Evolutionary conservation across 306 rosid genomes (phyloP), one percentile per base, ranked within the genome.

Genomic region (Vicia faba): DNA sequence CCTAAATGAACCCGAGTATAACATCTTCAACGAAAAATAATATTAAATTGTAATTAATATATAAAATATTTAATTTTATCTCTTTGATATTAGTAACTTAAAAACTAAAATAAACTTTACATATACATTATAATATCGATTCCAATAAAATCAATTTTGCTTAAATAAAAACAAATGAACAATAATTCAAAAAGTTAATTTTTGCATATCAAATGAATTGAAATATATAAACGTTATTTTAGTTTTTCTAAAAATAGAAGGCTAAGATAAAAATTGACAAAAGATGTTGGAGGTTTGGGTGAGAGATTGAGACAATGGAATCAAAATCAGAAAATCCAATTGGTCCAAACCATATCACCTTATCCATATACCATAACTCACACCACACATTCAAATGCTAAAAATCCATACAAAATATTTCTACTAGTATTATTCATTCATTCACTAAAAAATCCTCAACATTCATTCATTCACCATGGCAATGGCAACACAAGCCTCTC

Each of bases 401-500:
- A 62, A 39, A 62, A 62, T 62, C 51, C 19, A 11, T 7, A 23
- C 67, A 62, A 40, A 20, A 12, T 2, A 5, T 61, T 39, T 38
- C 7, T 39, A 38, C 66, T 61, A 11, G 11, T 40, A 40, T 19
- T 62, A 31, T 58, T 16, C 29, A 48, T 43, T 6, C 18, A 1
- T 4, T 62, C 16, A n/a, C n/a, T n/a, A n/a, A n/a, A n/a, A n/a
- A n/a, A n/a, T n/a, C n/a, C n/a, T n/a, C n/a, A n/a, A n/a, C 23
- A 35, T 50, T 50, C 41, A 7, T 15, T 9, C 44, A 61, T 4
- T 36, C 16, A n/a, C 5, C 66, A 62, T 62, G 67, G 67, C 67
- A 8, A 62, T 62, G 67, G 51, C 67, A 62, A 62, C 67, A 7
- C 67, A 62, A 62, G 67, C 67, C 18, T 40, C 51, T 13, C 67